These are phyloP conservation scores for Leishmania mexicana DNA, from an alignment of 208 protist genomes.

Conservation along the genomic window DNA sequence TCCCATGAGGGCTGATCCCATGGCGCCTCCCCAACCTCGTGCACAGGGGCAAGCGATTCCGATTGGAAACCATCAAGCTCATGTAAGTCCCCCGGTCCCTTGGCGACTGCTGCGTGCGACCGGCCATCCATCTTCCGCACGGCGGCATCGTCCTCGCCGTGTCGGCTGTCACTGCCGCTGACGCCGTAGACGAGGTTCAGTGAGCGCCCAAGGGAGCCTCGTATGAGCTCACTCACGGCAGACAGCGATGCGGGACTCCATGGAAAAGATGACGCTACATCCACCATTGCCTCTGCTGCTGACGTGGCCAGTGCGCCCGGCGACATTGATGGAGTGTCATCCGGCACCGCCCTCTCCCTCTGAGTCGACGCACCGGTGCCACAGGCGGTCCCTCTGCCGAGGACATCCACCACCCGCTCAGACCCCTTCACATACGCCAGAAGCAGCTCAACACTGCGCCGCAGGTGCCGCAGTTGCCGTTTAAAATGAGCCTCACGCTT, in stretches of 20 bases:
- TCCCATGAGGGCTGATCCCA: neutral
- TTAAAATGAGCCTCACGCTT: conserved; percentile 14
- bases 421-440: conserved; percentile 11
- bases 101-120: neutral
- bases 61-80: neutral
- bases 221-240: conserved; percentile 21
- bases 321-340: neutral
- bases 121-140: neutral
- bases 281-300: neutral
- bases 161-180: neutral
- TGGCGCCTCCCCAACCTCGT: neutral
- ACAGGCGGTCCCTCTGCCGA: neutral
- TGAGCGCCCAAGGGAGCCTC: conserved; percentile 17
- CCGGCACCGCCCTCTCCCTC: neutral
- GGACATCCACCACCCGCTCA: neutral
- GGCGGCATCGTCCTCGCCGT: neutral
- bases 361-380: neutral
- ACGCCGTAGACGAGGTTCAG: conserved; percentile 9
- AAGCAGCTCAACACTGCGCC: conserved; percentile 10
- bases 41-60: neutral
- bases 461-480: conserved; percentile 11
- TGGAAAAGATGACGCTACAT: neutral
- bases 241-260: conserved; percentile 1
- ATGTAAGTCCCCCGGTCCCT: neutral
- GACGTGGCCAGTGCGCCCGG: neutral